A percentile compares a stretch with the other conserved stretches of the same genome.
Evolutionary conservation across 768 basidiomycete species (phyloP).

Genomic region (Termitomyces sp.): DNA sequence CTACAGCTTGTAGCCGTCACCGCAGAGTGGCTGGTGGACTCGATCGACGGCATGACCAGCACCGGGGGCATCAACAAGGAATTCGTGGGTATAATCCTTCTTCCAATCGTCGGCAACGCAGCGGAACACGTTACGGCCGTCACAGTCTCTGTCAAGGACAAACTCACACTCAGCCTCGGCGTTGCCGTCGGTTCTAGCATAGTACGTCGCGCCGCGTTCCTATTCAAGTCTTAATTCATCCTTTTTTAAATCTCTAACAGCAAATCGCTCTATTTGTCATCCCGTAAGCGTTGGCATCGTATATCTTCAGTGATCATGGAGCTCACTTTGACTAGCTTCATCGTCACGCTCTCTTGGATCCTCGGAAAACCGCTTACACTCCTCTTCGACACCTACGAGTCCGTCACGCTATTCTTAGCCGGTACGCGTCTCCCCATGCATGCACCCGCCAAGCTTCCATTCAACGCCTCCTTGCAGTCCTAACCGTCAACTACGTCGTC

Average conservation of each 20-base stretch:
- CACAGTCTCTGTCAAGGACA: slow-evolving; percentile 86
- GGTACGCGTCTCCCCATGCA: slow-evolving; percentile 17
- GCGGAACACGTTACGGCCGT: slow-evolving; percentile 93
- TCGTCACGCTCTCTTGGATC: slow-evolving; percentile 77
- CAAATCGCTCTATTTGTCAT: slow-evolving; percentile 54
- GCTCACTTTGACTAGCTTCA: slow-evolving; percentile 37
- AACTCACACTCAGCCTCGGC: slow-evolving; percentile 80
- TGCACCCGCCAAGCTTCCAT: neutral
- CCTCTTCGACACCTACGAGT: slow-evolving; percentile 85
- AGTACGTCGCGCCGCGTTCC: slow-evolving; percentile 30
- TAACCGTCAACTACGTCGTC: slow-evolving; percentile 82
- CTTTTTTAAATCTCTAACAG: slow-evolving; percentile 28
- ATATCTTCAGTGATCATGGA: neutral
- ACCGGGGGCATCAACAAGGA: slow-evolving; percentile 57
- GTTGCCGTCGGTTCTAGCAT: slow-evolving; percentile 87
- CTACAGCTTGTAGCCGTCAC: slow-evolving; percentile 54
- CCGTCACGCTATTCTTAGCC: slow-evolving; percentile 51
- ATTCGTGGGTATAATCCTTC: slow-evolving; percentile 79
- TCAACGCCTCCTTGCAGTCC: slow-evolving; percentile 31
- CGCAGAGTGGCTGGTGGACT: slow-evolving; percentile 71
- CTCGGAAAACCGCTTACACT: slow-evolving; percentile 74
- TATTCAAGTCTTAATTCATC: neutral
- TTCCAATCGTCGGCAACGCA: slow-evolving; percentile 91
- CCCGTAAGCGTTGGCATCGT: slow-evolving; percentile 24
- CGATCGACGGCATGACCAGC: slow-evolving; percentile 68